A percentile compares a stretch with the other conserved stretches of the same genome.
Conservation (phyloP, 495 filamentous ascomycete species). For the Podospora anserina region DNA sequence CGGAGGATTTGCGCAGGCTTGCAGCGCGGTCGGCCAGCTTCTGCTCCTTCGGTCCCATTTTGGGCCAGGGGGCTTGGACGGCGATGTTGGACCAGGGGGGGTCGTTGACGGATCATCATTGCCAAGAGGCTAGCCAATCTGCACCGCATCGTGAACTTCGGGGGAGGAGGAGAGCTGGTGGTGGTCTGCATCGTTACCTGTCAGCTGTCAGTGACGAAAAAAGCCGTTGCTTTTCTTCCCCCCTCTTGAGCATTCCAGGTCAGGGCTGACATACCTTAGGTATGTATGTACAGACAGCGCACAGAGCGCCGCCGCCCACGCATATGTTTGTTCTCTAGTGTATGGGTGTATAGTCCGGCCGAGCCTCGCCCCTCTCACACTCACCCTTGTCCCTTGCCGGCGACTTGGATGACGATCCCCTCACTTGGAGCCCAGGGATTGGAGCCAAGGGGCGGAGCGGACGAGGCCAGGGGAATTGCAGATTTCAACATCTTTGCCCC, state of each 20-base stretch:
- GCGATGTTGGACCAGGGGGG: background rate
- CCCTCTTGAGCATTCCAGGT: background rate
- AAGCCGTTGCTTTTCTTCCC: background rate
- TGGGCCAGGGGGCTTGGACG: background rate
- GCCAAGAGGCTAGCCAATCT: background rate
- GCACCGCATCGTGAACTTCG: background rate
- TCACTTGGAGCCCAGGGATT: background rate
- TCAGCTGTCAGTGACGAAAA: background rate
- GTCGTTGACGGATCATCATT: background rate
- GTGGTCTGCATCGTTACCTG: background rate
- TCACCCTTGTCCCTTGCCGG: background rate
- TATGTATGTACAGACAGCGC: too few relatives aligned
- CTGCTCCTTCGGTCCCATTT: background rate
- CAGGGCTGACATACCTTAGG: background rate
- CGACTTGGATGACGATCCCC: conserved; percentile 2
- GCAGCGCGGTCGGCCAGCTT: background rate
- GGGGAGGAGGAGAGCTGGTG: background rate
- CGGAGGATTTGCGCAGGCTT: conserved; percentile 8
- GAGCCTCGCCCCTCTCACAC: background rate
- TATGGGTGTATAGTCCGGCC: background rate
- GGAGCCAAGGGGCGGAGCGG: background rate
- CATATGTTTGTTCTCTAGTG: background rate
- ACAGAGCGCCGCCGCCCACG: background rate
- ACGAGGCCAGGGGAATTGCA: background rate
- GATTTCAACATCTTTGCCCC: background rate